Evolutionary conservation across 2,329 filamentous ascomycete genomes (phyloP), one percentile per base, ranked within the genome.

Genomic region (Penicillium hordei): DNA sequence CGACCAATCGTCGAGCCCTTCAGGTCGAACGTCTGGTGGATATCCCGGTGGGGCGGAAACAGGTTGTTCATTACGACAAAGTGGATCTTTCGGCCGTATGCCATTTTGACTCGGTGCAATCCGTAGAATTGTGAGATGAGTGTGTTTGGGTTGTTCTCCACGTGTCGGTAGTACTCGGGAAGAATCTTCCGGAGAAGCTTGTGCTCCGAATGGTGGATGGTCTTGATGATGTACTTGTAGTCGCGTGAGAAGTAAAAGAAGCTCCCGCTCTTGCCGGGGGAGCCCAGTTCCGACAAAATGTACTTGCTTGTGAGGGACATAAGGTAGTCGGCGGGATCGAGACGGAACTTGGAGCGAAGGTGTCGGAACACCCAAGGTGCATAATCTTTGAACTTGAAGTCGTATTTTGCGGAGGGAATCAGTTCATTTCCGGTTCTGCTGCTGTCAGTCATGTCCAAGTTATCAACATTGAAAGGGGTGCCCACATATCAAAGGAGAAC

Each of bases 201-300:
- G 66, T 81, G 79, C 63, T 99, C 94, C 67, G 87, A 86, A 69
- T 97, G 94, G 73, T 99, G 94, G 66, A 99, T 97, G 23, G 94
- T 99, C 79, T 99, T 99, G 84, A 99, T 99, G 78, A 99, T 99
- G 78, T 99, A 99, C 78, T 97, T 97, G 83, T 99, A 99, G 78
- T 99, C 94, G 69, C 94, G 85, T 48, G 94, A 97, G 78, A 97
- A 99, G 81, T 99, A 99, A 79, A 99, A 99, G 80, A 99, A 99
- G 76, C 93, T 97, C 64, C 94, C 94, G 75, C 93, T 97, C 81
- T 99, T 99, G 59, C 94, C 94, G 1, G 94, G 94, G 4, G 94
- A 97, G 36, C 94, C 94, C 58, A 99, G 84, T 76, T 99, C 94
- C 5, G 94, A 97, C 63, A 99, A 83, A 55, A 99, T 97, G 76